Conservation (phyloP, 768 basidiomycete species). For the Suillus ampliporus region DNA sequence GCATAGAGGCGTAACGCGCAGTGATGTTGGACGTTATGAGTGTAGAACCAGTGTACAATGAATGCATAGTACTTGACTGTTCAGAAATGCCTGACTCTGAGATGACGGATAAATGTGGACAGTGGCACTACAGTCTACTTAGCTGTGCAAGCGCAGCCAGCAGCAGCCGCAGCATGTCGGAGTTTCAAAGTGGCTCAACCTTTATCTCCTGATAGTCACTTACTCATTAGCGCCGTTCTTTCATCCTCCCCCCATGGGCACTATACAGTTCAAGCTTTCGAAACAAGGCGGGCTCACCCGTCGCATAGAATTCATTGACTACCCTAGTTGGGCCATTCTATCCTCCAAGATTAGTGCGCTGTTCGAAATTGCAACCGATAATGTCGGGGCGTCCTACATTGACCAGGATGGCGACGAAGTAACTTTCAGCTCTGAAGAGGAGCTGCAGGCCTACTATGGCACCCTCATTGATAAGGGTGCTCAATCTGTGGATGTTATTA, state of each 20-base stretch:
- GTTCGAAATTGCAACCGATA: slow-evolving; percentile 58
- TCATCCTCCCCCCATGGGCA: slow-evolving; percentile 28
- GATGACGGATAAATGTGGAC: neutral
- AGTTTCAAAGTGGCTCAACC: slow-evolving; percentile 50
- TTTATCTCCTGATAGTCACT: slow-evolving; percentile 20
- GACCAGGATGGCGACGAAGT: slow-evolving; percentile 79
- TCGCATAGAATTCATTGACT: slow-evolving; percentile 54
- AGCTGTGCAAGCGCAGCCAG: slow-evolving; percentile 10
- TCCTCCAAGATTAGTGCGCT: slow-evolving; percentile 59
- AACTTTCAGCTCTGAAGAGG: slow-evolving; percentile 76
- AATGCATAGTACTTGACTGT: slow-evolving; percentile 1
- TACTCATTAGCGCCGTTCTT: neutral
- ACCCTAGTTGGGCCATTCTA: slow-evolving; percentile 63
- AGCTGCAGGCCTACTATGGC: slow-evolving; percentile 75
- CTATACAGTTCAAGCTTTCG: slow-evolving; percentile 71
- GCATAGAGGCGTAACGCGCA: slow-evolving; percentile 48
- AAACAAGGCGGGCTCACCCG: slow-evolving; percentile 63
- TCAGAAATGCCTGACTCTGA: neutral
- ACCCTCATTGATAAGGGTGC: slow-evolving; percentile 30
- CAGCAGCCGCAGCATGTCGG: slow-evolving; percentile 42
- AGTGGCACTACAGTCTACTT: neutral
- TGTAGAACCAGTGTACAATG: slow-evolving; percentile 11
- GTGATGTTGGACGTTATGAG: slow-evolving; percentile 11
- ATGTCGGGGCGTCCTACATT: slow-evolving; percentile 71
- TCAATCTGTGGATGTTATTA: slow-evolving; percentile 45